A percentile compares a stretch with the other conserved stretches of the same genome.
These are phyloP conservation scores for Ploettnerulaceae sp. DNA, from an alignment of 2,329 filamentous ascomycete species.

Conservation along the genomic window DNA sequence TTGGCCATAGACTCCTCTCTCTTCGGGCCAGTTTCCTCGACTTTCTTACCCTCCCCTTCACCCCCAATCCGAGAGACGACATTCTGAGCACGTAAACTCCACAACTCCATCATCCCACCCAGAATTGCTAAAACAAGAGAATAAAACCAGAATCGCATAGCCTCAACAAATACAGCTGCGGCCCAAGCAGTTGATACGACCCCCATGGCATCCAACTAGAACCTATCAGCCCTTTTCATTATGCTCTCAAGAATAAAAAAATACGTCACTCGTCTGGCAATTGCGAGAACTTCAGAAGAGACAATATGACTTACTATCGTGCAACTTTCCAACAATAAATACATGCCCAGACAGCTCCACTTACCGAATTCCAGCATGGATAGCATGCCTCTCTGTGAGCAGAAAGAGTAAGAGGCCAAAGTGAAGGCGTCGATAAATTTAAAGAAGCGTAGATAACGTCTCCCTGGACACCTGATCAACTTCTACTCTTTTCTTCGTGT, in stretches of 20 bases:
- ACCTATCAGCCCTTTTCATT: constrained; percentile 1
- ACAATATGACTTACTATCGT: constrained; percentile 49
- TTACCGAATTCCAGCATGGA: constrained; percentile 48
- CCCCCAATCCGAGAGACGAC: background rate
- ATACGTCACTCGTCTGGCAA: constrained; percentile 31
- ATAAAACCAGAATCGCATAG: constrained; percentile 66
- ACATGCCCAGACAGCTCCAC: constrained; percentile 58
- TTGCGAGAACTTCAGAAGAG: background rate
- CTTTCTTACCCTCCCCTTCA: background rate
- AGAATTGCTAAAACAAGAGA: constrained; percentile 37
- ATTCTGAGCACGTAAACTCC: background rate
- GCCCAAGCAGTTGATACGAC: constrained; percentile 41
- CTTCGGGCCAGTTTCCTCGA: background rate
- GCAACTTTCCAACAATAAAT: constrained; percentile 60
- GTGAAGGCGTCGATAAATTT: constrained; percentile 60
- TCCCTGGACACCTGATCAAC: constrained; percentile 33
- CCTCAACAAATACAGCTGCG: constrained; percentile 48
- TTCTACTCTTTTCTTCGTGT: background rate
- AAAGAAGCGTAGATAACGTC: constrained; percentile 63
- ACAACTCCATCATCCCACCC: constrained; percentile 22
- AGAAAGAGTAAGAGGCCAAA: constrained; percentile 43
- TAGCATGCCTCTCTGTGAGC: constrained; percentile 16
- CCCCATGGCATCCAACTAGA: constrained; percentile 45
- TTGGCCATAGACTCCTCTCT: constrained; percentile 23
- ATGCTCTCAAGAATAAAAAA: too few species aligned